phyloP scores from a whole-genome alignment of 1,139 yeast genomes.

The Hansenula lynferdii region DNA sequence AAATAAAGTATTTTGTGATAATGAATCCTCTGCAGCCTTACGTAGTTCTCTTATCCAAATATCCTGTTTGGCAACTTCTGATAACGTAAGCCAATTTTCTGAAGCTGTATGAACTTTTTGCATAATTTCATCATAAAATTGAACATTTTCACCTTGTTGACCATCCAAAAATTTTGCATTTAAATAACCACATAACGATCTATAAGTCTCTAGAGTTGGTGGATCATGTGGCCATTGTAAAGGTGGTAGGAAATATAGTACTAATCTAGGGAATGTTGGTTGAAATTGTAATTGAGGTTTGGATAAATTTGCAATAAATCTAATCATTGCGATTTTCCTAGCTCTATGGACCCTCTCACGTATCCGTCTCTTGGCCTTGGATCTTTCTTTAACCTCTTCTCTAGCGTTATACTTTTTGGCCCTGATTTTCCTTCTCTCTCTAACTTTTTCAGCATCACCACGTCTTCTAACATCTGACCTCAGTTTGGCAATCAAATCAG shows the following conservation, averaged over 20 bases:
- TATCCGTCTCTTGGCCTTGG: conserved; percentile 31
- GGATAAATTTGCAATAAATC: conserved; percentile 32
- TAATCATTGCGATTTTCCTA: conserved; percentile 27
- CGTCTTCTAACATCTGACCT: conserved; percentile 43
- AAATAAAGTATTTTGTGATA: conserved; percentile 34
- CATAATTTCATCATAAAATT: conserved; percentile 19
- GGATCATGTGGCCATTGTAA: conserved; percentile 45
- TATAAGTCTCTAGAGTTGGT: conserved; percentile 38
- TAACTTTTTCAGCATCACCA: conserved; percentile 38
- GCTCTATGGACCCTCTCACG: conserved; percentile 32
- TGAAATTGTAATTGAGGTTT: conserved; percentile 35
- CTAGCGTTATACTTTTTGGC: conserved; percentile 40
- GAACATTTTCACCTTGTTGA: conserved; percentile 5
- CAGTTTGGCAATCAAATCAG: conserved; percentile 35
- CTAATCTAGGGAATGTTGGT: conserved; percentile 43
- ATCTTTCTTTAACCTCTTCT: conserved; percentile 39
- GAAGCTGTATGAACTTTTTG: conserved; percentile 34
- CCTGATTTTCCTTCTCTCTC: conserved; percentile 32
- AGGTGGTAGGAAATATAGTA: conserved; percentile 39
- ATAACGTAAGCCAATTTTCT: conserved; percentile 36
- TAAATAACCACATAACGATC: conserved; percentile 24
- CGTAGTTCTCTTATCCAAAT: conserved; percentile 41
- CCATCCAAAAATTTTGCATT: conserved; percentile 16
- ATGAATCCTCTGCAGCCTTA: conserved; percentile 37
- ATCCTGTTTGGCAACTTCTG: conserved; percentile 28